A percentile compares a stretch with the other conserved stretches of the same genome.
phyloP scores from a whole-genome alignment of 306 rosid species.

The Rubus idaeus region DNA sequence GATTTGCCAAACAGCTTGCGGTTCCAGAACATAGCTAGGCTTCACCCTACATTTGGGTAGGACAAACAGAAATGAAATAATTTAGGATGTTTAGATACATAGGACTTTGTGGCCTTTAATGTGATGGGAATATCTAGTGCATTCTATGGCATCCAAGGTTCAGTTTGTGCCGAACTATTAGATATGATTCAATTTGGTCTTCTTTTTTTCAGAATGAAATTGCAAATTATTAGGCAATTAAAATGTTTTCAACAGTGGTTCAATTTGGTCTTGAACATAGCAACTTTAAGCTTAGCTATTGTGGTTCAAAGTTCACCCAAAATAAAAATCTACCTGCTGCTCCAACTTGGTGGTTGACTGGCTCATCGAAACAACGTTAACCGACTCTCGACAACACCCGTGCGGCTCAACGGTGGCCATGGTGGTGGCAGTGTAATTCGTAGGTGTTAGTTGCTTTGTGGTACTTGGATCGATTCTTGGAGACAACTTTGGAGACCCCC shows the following conservation, averaged over 20 bases:
- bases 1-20: background rate
- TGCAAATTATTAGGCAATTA: background rate
- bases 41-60: background rate
- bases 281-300: too few species aligned
- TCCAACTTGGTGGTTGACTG: slow-evolving; percentile 31
- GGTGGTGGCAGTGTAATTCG: background rate
- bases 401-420: slow-evolving; percentile 22
- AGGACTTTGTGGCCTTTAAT: background rate
- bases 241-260: too few species aligned
- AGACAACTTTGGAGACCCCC: slow-evolving; percentile 4
- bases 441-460: background rate
- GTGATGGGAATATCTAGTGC: background rate
- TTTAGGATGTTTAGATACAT: too few species aligned
- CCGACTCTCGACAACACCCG: slow-evolving; percentile 54
- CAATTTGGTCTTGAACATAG: background rate
- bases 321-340: slow-evolving; percentile 38
- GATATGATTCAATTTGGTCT: background rate
- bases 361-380: slow-evolving; percentile 21
- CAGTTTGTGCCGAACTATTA: background rate
- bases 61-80: background rate
- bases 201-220: too few species aligned
- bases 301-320: slow-evolving; percentile 3
- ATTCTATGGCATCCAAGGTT: background rate
- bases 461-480: slow-evolving; percentile 13
- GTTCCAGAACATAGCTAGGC: background rate